These are phyloP conservation scores for Craspedostauros australis DNA, from an alignment of 108 stramenopile species.

Conservation along the genomic window DNA sequence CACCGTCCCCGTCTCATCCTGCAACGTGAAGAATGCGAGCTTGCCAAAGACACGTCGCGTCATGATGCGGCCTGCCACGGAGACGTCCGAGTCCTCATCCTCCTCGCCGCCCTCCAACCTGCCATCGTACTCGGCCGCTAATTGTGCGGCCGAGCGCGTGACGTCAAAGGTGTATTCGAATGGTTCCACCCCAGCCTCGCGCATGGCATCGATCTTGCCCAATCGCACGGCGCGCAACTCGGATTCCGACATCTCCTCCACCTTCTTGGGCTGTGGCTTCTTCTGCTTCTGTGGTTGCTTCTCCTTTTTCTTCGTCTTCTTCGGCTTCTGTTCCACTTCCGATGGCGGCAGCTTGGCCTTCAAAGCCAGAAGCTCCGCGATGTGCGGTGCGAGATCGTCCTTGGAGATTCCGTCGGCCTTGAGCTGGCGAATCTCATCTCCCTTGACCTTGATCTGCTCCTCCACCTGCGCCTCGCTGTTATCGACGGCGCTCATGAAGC, in stretches of 20 bases:
- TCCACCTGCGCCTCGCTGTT: too few species aligned
- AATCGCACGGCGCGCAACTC: conserved; percentile 75
- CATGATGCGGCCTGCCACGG: conserved; percentile 93
- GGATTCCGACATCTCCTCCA: conserved; percentile 37
- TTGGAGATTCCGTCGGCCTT: conserved; percentile 71
- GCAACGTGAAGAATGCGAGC: conserved; percentile 91
- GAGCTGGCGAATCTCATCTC: conserved; percentile 74
- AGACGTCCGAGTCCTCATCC: conserved; percentile 69
- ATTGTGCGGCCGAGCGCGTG: conserved; percentile 52
- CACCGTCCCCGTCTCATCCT: conserved; percentile 85
- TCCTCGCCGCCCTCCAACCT: conserved; percentile 71
- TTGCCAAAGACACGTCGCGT: conserved; percentile 93
- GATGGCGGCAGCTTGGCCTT: conserved; percentile 54
- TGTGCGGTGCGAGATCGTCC: conserved; percentile 65
- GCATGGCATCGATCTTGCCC: conserved; percentile 75
- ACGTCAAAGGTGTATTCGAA: conserved; percentile 74
- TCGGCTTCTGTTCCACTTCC: conserved; percentile 4
- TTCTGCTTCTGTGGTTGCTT: conserved; percentile 9
- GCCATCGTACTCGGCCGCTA: conserved; percentile 53
- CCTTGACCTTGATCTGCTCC: conserved; percentile 66
- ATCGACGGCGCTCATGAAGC: too few species aligned
- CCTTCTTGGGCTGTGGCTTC: conserved; percentile 16
- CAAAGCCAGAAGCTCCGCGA: conserved; percentile 69
- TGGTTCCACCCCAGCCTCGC: conserved; percentile 70
- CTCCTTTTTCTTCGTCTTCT: conserved; percentile 3